Percentiles rank a stretch among this genome's conserved stretches.
phyloP scores from a whole-genome alignment of 495 filamentous ascomycete species.

The Penicillium macrosclerotiorum region DNA sequence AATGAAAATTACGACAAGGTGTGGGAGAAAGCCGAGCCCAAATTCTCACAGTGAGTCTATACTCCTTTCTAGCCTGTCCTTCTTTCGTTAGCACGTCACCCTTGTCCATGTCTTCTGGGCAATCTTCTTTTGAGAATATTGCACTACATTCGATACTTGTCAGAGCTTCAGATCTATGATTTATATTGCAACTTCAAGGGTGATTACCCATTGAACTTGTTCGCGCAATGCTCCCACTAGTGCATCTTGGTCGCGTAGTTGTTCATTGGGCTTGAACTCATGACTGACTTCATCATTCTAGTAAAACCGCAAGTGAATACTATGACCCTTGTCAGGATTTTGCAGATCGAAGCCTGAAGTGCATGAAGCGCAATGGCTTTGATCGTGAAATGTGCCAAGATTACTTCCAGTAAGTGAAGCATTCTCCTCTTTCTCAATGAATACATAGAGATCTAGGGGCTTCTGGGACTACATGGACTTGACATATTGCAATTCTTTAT shows the following conservation, averaged over 20 bases:
- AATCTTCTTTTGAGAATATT: too few relatives aligned
- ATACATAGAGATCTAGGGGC: too few relatives aligned
- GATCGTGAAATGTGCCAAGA: slow-evolving; percentile 86
- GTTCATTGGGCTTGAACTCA: not conserved
- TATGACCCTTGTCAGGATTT: slow-evolving; percentile 94
- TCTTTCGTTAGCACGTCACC: not conserved
- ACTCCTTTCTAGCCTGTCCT: not conserved
- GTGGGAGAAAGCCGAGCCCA: slow-evolving; percentile 39
- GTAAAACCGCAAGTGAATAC: slow-evolving; percentile 81
- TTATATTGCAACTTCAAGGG: too few relatives aligned
- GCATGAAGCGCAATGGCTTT: slow-evolving; percentile 80
- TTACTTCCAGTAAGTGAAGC: slow-evolving; percentile 78
- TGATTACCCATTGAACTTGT: too few relatives aligned
- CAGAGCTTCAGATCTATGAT: too few relatives aligned
- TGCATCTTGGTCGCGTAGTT: not conserved
- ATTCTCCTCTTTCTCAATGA: too few relatives aligned
- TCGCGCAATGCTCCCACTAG: not conserved
- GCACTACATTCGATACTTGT: too few relatives aligned
- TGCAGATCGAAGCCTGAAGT: slow-evolving; percentile 80
- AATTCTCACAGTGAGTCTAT: slow-evolving; percentile 39
- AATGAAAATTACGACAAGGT: slow-evolving; percentile 26
- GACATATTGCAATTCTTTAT: not conserved
- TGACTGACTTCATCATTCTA: slow-evolving; percentile 32
- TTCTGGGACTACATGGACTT: too few relatives aligned
- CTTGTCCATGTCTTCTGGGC: not conserved